Base-by-base conservation (phyloP, 805 yeast genomes). In the Metahyphopichia silvanorum region DNA sequence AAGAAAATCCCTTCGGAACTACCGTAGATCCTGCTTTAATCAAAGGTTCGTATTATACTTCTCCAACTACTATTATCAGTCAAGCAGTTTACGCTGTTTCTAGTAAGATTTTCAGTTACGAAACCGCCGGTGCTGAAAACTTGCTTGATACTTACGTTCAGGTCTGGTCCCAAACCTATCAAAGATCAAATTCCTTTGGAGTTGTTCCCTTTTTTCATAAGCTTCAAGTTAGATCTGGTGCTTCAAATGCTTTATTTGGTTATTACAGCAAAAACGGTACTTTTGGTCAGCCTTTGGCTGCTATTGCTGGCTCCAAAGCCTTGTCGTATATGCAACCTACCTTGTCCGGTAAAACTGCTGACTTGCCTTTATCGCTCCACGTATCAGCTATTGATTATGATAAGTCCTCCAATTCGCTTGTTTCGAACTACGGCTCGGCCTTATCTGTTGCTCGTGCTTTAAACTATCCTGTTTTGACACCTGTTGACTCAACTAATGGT, bases 171-270 rank as follows among this genome's bases (percentile, higher is more conserved):
- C 55, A 63, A 28, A 57, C 67, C 30, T 66, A 66, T 49, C 71
- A 75, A 48, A 48, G 69, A 27, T 50, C 54, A 24, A 82, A 82
- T 51, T 64, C 76, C 10, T 51, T 57, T 28, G 79, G 79, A 16
- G 59, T 55, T n/a, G 76, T 79, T 34, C 93, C 94, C 17, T 66
- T 67, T 33, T 58, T 82, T 44, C 67, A 77, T 51, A 63, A 73
- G 42, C 57, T 82, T 36, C 87, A 88, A 51, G 75, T 86, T 35
- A 78, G 95, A 55, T 66, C 82, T 2, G 97, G 96, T 47, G 93
- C 96, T 20, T 86, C 91, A 28, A 72, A 78, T 40, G 75, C 85
- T 17, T 71, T 91, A 28, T 64, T 85, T 31, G 97, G 96, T 23
- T 89, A 80, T 60, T 57, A 76, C 33, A 41, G 51, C 26, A 51